phyloP scores from a whole-genome alignment of 1,139 yeast genomes.

The Yamadazyma atmosphaerica region DNA sequence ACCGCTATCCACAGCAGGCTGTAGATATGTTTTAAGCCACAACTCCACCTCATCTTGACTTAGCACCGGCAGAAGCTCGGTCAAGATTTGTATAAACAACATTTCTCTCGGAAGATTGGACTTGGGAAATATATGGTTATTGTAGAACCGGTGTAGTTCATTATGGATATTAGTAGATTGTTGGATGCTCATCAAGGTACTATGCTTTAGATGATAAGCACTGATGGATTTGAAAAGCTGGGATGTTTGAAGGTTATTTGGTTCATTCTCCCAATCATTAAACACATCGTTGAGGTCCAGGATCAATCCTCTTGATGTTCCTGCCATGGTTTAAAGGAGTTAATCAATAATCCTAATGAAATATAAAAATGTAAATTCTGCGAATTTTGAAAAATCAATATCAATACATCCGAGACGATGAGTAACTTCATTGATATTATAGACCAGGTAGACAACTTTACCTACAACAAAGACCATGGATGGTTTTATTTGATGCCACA shows the following conservation, averaged over 20 bases:
- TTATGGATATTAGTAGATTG: conserved; percentile 47
- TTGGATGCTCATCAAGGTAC: conserved; percentile 33
- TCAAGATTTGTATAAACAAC: conserved; percentile 48
- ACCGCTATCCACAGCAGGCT: conserved; percentile 62
- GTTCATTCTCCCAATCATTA: conserved; percentile 25
- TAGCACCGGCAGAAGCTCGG: conserved; percentile 38
- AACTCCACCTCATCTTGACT: conserved; percentile 39
- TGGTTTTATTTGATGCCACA: conserved; percentile 50
- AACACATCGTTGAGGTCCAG: conserved; percentile 32
- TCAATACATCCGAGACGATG: background rate
- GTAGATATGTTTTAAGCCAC: conserved; percentile 56
- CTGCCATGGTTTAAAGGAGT: conserved; percentile 14
- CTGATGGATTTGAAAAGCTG: conserved; percentile 13
- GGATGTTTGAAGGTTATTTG: conserved; percentile 13
- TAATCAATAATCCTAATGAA: background rate
- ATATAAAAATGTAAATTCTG: background rate
- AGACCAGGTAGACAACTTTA: conserved; percentile 51
- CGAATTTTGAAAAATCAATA: background rate
- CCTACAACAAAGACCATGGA: conserved; percentile 25
- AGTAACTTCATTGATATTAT: conserved; percentile 16
- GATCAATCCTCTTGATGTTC: conserved; percentile 35
- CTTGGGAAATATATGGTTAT: conserved; percentile 33
- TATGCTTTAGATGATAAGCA: conserved; percentile 37
- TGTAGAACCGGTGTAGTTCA: conserved; percentile 48
- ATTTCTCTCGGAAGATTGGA: conserved; percentile 36